These are phyloP conservation scores for Hortiboletus rubellus DNA, from an alignment of 1,284 basidiomycete species.

Conservation along the genomic window DNA sequence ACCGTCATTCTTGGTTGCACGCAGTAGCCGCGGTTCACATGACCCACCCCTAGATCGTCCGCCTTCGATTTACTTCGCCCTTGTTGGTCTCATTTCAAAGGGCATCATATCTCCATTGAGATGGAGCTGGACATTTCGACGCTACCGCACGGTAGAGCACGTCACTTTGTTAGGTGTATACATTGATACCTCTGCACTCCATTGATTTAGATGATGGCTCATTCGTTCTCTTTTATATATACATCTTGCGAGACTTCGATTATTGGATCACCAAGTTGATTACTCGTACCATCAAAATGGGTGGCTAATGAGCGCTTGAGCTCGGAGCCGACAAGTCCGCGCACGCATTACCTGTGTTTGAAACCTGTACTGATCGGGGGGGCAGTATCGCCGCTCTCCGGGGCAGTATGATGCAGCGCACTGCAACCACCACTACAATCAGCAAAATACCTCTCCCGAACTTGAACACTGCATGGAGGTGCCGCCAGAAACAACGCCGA, in stretches of 20 bases:
- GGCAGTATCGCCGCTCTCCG: too few species aligned
- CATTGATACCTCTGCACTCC: neutral
- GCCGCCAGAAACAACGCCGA: too few species aligned
- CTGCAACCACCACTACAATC: too few species aligned
- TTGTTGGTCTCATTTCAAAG: constrained; percentile 4
- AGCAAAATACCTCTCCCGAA: too few species aligned
- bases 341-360: too few species aligned
- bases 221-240: neutral
- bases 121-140: constrained; percentile 21
- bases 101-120: constrained; percentile 13
- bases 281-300: too few species aligned
- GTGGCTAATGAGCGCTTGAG: too few species aligned
- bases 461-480: too few species aligned
- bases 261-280: neutral
- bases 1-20: constrained; percentile 3
- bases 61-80: constrained; percentile 6
- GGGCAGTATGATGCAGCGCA: too few species aligned
- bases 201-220: neutral
- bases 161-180: neutral
- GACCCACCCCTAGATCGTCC: constrained; percentile 4
- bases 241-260: neutral
- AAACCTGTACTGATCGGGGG: too few species aligned
- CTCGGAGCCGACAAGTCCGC: too few species aligned
- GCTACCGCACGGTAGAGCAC: constrained; percentile 2
- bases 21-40: neutral